Evolutionary conservation across 257 asterid genomes (phyloP).

Genomic region (Linaria vulgaris): DNA sequence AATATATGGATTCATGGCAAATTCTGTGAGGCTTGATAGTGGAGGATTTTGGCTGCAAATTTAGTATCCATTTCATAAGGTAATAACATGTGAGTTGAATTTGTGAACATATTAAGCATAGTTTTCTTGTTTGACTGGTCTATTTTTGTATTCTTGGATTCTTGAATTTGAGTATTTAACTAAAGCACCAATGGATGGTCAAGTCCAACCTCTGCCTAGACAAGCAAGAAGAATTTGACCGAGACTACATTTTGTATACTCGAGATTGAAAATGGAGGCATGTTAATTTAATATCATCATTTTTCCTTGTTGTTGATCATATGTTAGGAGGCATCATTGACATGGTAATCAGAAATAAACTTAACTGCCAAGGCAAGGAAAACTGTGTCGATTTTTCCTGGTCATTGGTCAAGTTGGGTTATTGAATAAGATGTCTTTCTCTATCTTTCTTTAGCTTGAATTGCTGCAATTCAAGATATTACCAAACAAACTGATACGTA

Average conservation of each 20-base stretch:
- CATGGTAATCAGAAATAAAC: not conserved
- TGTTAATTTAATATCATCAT: not conserved
- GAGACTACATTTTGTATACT: not conserved
- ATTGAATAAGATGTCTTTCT: not conserved
- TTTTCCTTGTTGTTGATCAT: not conserved
- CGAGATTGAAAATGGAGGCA: conserved; percentile 2
- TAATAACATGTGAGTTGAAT: not conserved
- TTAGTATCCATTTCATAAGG: not conserved
- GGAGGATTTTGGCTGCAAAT: not conserved
- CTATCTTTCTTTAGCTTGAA: too few relatives aligned
- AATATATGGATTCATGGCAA: too few relatives aligned
- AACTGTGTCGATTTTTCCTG: not conserved
- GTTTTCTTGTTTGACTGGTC: not conserved
- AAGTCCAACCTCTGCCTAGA: not conserved
- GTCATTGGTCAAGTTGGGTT: not conserved
- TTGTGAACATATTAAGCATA: not conserved
- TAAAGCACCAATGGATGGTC: not conserved
- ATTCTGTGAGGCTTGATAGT: not conserved
- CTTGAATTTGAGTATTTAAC: conserved; percentile 4
- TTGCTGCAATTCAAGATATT: not conserved
- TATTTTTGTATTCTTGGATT: too few relatives aligned
- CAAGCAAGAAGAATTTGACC: conserved; percentile 9
- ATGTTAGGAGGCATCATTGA: not conserved
- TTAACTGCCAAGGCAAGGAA: not conserved
- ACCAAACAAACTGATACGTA: not conserved